phyloP scores from a whole-genome alignment of 257 asterid species.

The Verbena officinalis region DNA sequence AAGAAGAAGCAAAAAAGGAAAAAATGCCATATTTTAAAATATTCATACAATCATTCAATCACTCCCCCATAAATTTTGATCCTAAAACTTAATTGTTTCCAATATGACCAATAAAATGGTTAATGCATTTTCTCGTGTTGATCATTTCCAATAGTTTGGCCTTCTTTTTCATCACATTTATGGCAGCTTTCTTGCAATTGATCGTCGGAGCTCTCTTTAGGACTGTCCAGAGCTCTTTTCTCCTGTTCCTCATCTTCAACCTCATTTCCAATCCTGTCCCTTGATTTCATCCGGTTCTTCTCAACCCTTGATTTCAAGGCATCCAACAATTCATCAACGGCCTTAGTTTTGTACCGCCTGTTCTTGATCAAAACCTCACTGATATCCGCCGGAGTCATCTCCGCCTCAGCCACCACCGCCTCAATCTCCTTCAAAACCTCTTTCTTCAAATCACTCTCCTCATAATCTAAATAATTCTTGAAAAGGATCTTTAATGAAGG shows the following conservation, averaged over 20 bases:
- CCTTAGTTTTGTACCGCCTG: slow-evolving; percentile 58
- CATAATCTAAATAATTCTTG: slow-evolving; percentile 70
- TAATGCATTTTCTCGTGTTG: slow-evolving; percentile 33
- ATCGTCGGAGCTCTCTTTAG: slow-evolving; percentile 33
- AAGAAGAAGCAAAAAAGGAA: slow-evolving; percentile 20
- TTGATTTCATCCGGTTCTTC: slow-evolving; percentile 30
- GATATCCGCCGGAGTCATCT: slow-evolving; percentile 93
- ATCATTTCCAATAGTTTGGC: slow-evolving; percentile 8
- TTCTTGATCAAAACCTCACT: slow-evolving; percentile 85
- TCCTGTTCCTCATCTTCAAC: slow-evolving; percentile 48
- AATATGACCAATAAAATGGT: neutral
- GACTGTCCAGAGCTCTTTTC: slow-evolving; percentile 70
- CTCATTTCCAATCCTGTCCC: slow-evolving; percentile 24
- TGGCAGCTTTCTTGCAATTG: slow-evolving; percentile 28
- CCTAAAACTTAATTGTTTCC: neutral
- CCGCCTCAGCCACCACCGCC: slow-evolving; percentile 54
- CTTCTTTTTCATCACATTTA: slow-evolving; percentile 28
- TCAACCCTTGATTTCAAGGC: slow-evolving; percentile 50
- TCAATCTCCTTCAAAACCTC: slow-evolving; percentile 45
- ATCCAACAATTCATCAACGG: slow-evolving; percentile 61
- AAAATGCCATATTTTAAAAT: neutral
- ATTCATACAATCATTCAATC: neutral
- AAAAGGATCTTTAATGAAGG: slow-evolving; percentile 66
- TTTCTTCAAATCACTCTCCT: slow-evolving; percentile 46
- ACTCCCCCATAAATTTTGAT: neutral